Conservation (phyloP, 2,329 filamentous ascomycete genomes). For the Fusarium sp. region DNA sequence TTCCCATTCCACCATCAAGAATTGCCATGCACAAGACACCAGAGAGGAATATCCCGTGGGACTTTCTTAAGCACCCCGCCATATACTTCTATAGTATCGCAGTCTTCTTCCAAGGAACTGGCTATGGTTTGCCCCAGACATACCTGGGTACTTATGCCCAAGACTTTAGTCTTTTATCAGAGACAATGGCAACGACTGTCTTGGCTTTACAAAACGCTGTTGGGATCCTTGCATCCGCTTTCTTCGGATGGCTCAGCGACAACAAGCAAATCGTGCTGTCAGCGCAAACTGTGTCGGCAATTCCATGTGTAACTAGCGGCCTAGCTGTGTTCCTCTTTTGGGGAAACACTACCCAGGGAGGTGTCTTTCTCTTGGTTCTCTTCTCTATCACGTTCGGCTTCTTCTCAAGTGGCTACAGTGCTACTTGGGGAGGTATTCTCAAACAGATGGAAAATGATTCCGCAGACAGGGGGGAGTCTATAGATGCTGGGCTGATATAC, state of each 20-base stretch:
- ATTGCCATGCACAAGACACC: neutral
- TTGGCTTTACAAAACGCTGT: neutral
- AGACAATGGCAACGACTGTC: neutral
- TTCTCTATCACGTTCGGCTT: neutral
- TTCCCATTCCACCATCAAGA: neutral
- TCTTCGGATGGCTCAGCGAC: neutral
- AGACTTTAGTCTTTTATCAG: neutral
- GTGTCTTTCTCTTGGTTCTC: neutral
- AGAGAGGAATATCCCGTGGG: neutral
- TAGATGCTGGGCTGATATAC: neutral
- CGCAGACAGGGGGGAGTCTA: neutral
- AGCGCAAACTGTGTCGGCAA: neutral
- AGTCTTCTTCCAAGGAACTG: neutral
- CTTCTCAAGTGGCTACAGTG: neutral
- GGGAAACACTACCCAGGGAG: neutral
- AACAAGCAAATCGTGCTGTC: neutral
- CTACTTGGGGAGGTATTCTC: neutral
- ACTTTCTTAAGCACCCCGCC: neutral
- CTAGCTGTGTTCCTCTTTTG: neutral
- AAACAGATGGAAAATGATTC: neutral
- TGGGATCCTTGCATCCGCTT: neutral
- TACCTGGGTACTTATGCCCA: neutral
- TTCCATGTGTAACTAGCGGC: neutral
- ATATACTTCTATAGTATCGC: conserved; percentile 1
- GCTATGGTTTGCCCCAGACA: neutral